phyloP scores from a whole-genome alignment of 176 grass and related monocot species.

The Pontederia crassipes region DNA sequence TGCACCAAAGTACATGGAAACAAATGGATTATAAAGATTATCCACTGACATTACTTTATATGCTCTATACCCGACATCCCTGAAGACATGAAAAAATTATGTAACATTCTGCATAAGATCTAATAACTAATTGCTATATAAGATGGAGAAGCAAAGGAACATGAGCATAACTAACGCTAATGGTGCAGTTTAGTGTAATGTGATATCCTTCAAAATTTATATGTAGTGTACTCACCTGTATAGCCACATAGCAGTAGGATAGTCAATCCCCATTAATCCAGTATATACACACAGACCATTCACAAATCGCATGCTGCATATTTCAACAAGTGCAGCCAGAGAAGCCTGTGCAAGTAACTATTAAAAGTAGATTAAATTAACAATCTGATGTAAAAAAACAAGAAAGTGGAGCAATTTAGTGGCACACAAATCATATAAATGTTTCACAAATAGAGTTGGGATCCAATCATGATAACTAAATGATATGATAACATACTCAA shows the following conservation, averaged over 20 bases:
- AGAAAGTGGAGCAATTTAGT: no score
- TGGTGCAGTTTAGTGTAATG: no score
- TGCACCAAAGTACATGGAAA: constrained; percentile 91
- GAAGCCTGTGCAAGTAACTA: constrained; percentile 37
- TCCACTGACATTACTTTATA: constrained; percentile 71
- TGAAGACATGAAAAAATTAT: constrained; percentile 20
- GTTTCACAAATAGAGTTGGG: not conserved
- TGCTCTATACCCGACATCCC: constrained; percentile 57
- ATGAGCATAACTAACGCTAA: not conserved
- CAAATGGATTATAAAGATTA: constrained; percentile 94
- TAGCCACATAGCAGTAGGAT: constrained; percentile 82
- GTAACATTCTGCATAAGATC: not conserved
- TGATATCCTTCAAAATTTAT: no score
- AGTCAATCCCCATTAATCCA: constrained; percentile 92
- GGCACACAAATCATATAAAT: no score
- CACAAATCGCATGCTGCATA: constrained; percentile 91
- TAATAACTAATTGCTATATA: not conserved
- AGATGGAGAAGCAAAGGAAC: not conserved
- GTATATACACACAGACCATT: constrained; percentile 62
- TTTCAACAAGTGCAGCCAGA: constrained; percentile 72
- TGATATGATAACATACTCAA: no score
- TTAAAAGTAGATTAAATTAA: constrained; percentile 13
- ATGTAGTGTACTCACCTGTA: constrained; percentile 33
- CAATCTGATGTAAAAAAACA: constrained; percentile 1
- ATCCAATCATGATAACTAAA: no score